phyloP scores from a whole-genome alignment of 1,284 basidiomycete species.

The Schizopora paradoxa region DNA sequence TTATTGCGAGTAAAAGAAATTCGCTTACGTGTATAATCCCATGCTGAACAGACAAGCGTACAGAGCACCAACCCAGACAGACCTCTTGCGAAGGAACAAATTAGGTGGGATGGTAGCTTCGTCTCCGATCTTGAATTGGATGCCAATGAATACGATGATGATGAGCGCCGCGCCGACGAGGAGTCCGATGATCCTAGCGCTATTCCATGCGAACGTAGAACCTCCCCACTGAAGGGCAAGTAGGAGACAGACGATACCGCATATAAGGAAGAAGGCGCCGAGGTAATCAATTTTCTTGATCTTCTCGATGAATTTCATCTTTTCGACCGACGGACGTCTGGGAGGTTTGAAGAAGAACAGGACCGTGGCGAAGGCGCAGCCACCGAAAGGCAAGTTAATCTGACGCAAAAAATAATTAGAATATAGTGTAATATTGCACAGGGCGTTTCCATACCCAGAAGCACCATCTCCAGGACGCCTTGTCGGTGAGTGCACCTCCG shows the following conservation, averaged over 20 bases:
- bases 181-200: conserved; percentile 24
- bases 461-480: conserved; percentile 36
- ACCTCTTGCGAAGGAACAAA: conserved; percentile 25
- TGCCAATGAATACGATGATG: conserved; percentile 30
- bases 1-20: conserved; percentile 11
- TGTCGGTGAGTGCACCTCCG: conserved; percentile 37
- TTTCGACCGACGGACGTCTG: conserved; percentile 13
- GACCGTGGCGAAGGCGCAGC: conserved; percentile 30
- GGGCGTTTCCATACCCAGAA: conserved; percentile 25
- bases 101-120: conserved; percentile 26
- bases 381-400: conserved; percentile 41
- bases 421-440: not conserved
- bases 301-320: conserved; percentile 21
- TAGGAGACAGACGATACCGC: conserved; percentile 33
- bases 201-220: conserved; percentile 33
- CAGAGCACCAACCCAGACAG: conserved; percentile 28
- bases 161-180: conserved; percentile 35
- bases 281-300: conserved; percentile 33
- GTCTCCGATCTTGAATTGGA: conserved; percentile 32
- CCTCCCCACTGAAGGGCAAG: conserved; percentile 40
- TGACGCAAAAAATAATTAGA: conserved; percentile 2
- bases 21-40: conserved; percentile 31
- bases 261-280: conserved; percentile 34
- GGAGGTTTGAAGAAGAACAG: conserved; percentile 31
- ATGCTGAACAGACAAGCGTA: conserved; percentile 37